Conservation (phyloP, 2,329 filamentous ascomycete species). For the Epichloe bromicola region DNA sequence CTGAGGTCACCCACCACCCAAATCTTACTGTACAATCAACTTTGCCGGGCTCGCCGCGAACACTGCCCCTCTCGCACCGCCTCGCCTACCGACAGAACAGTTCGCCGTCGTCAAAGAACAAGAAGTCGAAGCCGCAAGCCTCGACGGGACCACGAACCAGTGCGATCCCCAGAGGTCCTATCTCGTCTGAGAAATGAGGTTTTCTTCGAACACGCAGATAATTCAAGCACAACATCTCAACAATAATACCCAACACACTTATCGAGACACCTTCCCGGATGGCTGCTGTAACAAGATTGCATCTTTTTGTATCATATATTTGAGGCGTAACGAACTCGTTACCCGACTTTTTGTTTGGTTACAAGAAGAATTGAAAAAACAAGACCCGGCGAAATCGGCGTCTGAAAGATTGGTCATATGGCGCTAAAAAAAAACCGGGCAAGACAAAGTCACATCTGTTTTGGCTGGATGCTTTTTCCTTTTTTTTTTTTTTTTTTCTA, state of each 20-base stretch:
- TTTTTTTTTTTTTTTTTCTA: too few relatives aligned
- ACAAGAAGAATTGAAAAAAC: neutral
- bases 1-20: conserved; percentile 28
- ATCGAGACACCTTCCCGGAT: neutral
- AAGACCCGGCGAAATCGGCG: neutral
- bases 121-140: conserved; percentile 25
- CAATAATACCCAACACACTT: neutral
- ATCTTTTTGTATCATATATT: conserved; percentile 1
- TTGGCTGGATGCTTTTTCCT: neutral
- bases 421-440: neutral
- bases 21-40: conserved; percentile 27
- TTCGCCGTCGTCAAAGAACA: conserved; percentile 24
- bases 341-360: neutral
- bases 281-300: neutral
- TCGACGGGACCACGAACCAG: conserved; percentile 17
- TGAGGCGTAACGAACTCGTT: neutral
- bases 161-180: conserved; percentile 15
- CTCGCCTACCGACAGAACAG: conserved; percentile 21
- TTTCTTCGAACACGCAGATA: conserved; percentile 11
- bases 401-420: neutral
- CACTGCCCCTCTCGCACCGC: conserved; percentile 29
- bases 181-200: conserved; percentile 24
- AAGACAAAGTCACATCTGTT: neutral
- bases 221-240: neutral
- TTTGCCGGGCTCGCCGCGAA: conserved; percentile 28